Evolutionary conservation across 2,329 filamentous ascomycete species (phyloP).

Genomic region (Camptophora hylomeconis): DNA sequence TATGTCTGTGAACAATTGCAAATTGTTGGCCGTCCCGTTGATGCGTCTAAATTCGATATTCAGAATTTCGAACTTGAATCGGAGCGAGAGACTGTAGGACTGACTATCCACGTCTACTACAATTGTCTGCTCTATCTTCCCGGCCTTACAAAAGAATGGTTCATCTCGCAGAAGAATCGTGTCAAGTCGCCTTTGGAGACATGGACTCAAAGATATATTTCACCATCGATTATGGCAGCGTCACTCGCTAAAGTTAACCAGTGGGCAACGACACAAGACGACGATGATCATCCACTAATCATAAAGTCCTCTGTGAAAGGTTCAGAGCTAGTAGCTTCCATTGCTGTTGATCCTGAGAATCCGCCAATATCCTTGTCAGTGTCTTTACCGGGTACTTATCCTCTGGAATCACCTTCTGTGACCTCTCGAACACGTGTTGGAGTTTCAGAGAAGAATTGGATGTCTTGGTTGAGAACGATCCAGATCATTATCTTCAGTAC

Average conservation of each 20-base stretch:
- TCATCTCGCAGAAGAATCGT: constrained; percentile 61
- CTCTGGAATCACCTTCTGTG: constrained; percentile 66
- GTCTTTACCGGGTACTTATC: constrained; percentile 66
- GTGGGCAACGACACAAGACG: constrained; percentile 30
- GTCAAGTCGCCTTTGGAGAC: constrained; percentile 68
- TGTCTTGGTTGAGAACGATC: constrained; percentile 74
- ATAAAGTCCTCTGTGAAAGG: constrained; percentile 61
- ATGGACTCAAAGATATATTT: constrained; percentile 67
- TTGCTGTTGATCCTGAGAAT: constrained; percentile 75
- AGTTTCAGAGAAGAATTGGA: constrained; percentile 84
- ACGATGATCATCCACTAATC: constrained; percentile 40
- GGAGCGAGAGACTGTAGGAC: constrained; percentile 65
- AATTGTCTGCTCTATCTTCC: constrained; percentile 64
- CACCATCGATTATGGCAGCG: constrained; percentile 28
- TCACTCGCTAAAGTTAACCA: constrained; percentile 27
- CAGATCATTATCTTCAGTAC: constrained; percentile 91
- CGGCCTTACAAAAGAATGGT: constrained; percentile 72
- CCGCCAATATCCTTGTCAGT: constrained; percentile 75
- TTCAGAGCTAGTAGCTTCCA: constrained; percentile 69
- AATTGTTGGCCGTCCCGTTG: constrained; percentile 59
- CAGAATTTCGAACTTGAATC: constrained; percentile 49
- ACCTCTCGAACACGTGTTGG: constrained; percentile 69
- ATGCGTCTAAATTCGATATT: constrained; percentile 58
- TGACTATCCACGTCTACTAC: constrained; percentile 79
- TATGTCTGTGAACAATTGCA: constrained; percentile 79